Evolutionary conservation across 768 basidiomycete genomes (phyloP).

Genomic region (Auriscalpium orientale): DNA sequence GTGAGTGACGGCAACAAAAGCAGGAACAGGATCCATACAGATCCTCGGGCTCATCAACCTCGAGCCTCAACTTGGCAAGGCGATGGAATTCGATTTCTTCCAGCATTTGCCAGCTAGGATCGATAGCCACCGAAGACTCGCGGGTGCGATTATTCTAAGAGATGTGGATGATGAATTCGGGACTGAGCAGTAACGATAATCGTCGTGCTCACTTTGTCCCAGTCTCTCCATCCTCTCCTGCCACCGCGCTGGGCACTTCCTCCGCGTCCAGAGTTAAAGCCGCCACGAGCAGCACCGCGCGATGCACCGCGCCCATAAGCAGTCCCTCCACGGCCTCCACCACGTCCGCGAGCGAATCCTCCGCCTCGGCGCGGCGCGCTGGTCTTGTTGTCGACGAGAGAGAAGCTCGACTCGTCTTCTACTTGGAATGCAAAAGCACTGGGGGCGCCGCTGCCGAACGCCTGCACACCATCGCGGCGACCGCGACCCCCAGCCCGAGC

Average conservation of each 20-base stretch:
- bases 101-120: slow-evolving; percentile 86
- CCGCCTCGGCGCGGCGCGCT: slow-evolving; percentile 65
- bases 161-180: neutral
- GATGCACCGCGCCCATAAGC: slow-evolving; percentile 31
- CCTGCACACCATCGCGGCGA: slow-evolving; percentile 71
- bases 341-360: slow-evolving; percentile 47
- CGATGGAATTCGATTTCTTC: slow-evolving; percentile 98
- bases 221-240: slow-evolving; percentile 84
- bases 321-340: slow-evolving; percentile 19
- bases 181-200: neutral
- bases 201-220: slow-evolving; percentile 69
- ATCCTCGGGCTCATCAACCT: slow-evolving; percentile 87
- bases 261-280: slow-evolving; percentile 35
- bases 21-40: slow-evolving; percentile 47
- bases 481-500: slow-evolving; percentile 39
- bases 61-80: slow-evolving; percentile 84
- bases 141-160: slow-evolving; percentile 70
- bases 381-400: slow-evolving; percentile 86
- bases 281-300: slow-evolving; percentile 30
- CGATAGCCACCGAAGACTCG: slow-evolving; percentile 91
- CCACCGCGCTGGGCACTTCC: slow-evolving; percentile 42
- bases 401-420: slow-evolving; percentile 96
- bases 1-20: neutral
- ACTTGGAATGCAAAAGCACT: slow-evolving; percentile 95
- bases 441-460: slow-evolving; percentile 84